phyloP scores from a whole-genome alignment of 305 asterid genomes.

The Fraxinus ornus region DNA sequence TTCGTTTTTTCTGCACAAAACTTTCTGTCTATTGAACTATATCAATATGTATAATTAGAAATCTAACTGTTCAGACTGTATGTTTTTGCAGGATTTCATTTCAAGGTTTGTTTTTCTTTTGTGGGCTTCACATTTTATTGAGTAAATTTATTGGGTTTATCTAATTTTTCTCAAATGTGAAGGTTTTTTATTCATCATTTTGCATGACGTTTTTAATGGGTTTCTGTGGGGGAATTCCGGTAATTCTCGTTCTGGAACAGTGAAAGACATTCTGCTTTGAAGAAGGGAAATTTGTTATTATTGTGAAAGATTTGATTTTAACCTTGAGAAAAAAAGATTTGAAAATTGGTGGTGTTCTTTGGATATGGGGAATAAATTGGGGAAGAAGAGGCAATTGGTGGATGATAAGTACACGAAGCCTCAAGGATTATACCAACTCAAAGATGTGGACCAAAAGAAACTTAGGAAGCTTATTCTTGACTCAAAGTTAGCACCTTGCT shows the following conservation, averaged over 20 bases:
- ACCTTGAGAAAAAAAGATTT: not conserved
- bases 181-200: conserved; percentile 18
- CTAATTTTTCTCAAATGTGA: conserved; percentile 20
- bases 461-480: conserved; percentile 88
- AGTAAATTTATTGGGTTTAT: conserved; percentile 21
- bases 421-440: conserved; percentile 94
- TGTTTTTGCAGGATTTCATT: conserved; percentile 29
- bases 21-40: conserved; percentile 11
- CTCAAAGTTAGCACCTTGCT: conserved; percentile 95
- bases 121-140: conserved; percentile 20
- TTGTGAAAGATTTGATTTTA: conserved; percentile 22
- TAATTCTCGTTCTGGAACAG: conserved; percentile 21
- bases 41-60: not conserved
- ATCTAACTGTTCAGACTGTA: not conserved
- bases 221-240: conserved; percentile 13
- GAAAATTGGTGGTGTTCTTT: conserved; percentile 3
- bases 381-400: conserved; percentile 90
- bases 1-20: not conserved
- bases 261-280: conserved; percentile 9
- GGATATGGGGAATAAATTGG: conserved; percentile 93
- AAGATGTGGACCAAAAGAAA: conserved; percentile 96
- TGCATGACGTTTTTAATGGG: not conserved
- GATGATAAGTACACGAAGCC: conserved; percentile 99
- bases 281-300: conserved; percentile 5
- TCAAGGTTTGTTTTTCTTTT: conserved; percentile 15